A percentile compares a stretch with the other conserved stretches of the same genome.
Evolutionary conservation across 2,329 filamentous ascomycete species (phyloP).

Genomic region (Fusarium incarnatum): DNA sequence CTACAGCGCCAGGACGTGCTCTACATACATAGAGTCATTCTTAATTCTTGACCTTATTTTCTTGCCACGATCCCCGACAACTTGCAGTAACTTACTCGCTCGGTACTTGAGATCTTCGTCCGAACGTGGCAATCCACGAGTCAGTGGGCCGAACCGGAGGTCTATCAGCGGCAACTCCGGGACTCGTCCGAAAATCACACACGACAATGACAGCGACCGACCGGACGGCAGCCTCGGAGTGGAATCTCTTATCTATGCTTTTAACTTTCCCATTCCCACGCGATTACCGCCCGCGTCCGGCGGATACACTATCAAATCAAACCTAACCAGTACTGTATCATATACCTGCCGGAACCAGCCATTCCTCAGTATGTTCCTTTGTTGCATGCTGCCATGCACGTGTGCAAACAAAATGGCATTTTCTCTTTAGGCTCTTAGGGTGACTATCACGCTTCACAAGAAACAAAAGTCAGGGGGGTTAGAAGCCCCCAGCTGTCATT

Average conservation of each 20-base stretch:
- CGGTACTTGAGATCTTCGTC: constrained; percentile 9
- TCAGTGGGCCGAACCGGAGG: constrained; percentile 38
- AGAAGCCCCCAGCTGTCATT: constrained; percentile 27
- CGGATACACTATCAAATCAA: constrained; percentile 19
- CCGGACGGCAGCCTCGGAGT: constrained; percentile 23
- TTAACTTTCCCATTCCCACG: constrained; percentile 9
- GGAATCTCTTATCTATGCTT: constrained; percentile 34
- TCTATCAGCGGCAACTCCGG: constrained; percentile 33
- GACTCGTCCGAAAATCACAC: constrained; percentile 23
- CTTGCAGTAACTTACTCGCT: constrained; percentile 8
- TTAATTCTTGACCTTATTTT: neutral
- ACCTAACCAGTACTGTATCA: neutral
- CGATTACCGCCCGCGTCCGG: constrained; percentile 25
- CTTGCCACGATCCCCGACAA: neutral
- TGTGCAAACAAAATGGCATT: constrained; percentile 14
- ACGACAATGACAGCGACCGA: neutral
- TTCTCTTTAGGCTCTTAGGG: neutral
- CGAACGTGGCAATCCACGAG: constrained; percentile 19
- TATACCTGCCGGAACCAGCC: constrained; percentile 16
- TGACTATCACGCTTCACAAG: constrained; percentile 22
- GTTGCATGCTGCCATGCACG: constrained; percentile 21
- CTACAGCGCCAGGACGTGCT: neutral
- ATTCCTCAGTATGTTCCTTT: constrained; percentile 8
- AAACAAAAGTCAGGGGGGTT: constrained; percentile 30
- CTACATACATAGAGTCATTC: neutral